Percentiles rank a stretch among this genome's conserved stretches.
Conservation (phyloP, 345 rosid species). For the Noccaea bulbosa region DNA sequence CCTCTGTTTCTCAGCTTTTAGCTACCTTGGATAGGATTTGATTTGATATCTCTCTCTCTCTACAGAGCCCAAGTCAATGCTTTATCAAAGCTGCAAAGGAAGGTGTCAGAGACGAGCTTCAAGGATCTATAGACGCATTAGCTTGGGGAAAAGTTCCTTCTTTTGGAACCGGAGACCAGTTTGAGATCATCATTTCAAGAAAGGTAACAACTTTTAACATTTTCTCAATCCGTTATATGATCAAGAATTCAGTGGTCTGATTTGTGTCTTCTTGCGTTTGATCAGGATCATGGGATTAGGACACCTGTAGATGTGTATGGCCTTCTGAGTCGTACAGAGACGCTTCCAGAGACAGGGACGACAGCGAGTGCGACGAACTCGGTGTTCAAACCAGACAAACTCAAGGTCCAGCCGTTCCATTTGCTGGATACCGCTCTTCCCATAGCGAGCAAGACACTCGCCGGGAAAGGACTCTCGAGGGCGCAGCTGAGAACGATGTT, state of each 20-base stretch:
- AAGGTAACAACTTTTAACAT: constrained; percentile 53
- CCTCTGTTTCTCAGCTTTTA: constrained; percentile 6
- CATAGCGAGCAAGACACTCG: constrained; percentile 44
- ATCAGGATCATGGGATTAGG: constrained; percentile 55
- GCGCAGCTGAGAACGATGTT: constrained; percentile 43
- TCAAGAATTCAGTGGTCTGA: constrained; percentile 12
- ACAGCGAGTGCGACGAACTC: neutral
- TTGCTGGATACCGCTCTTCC: constrained; percentile 42
- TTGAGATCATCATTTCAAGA: constrained; percentile 64
- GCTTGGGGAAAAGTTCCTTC: constrained; percentile 85
- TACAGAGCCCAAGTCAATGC: constrained; percentile 79
- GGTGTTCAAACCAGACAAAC: constrained; percentile 47
- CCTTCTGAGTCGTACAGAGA: constrained; percentile 50
- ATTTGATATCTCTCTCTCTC: constrained; percentile 14
- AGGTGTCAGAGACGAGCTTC: constrained; percentile 65
- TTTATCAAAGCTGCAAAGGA: constrained; percentile 89
- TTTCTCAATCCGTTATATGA: constrained; percentile 20
- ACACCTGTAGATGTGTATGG: constrained; percentile 61
- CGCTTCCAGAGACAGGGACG: constrained; percentile 33
- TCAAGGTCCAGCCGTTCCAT: constrained; percentile 29
- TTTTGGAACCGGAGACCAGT: constrained; percentile 76
- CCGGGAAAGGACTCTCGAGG: constrained; percentile 45
- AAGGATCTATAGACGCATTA: constrained; percentile 79
- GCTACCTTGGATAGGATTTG: neutral
- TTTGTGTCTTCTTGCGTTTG: constrained; percentile 9